Evolutionary conservation across 306 rosid species (phyloP).

Genomic region (Sicyos edulis): DNA sequence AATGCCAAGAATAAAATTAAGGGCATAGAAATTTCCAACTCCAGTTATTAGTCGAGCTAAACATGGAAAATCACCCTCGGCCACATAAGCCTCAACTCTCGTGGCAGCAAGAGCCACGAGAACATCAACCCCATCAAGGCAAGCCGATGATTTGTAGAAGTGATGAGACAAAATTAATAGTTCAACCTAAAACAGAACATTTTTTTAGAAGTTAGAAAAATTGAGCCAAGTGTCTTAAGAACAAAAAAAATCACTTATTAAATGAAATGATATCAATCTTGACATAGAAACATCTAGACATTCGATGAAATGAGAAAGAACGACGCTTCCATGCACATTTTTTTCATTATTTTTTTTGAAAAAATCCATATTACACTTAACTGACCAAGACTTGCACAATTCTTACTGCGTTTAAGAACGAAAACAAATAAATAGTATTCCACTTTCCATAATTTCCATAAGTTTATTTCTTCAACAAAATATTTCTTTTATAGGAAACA

Average conservation of each 20-base stretch:
- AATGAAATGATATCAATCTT: background rate
- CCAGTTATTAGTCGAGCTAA: conserved; percentile 96
- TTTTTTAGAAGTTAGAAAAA: conserved; percentile 19
- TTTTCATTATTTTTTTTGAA: too few relatives aligned
- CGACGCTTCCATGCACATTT: background rate
- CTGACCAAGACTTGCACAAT: background rate
- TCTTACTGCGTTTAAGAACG: background rate
- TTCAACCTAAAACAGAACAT: conserved; percentile 68
- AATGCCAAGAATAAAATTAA: conserved; percentile 90
- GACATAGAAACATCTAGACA: background rate
- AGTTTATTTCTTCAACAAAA: background rate
- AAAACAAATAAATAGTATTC: background rate
- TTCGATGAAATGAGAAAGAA: conserved; percentile 11
- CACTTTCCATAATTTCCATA: background rate
- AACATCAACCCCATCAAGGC: conserved; percentile 99
- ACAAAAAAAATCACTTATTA: conserved; percentile 1
- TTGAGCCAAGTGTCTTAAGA: conserved; percentile 15
- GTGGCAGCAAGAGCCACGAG: conserved; percentile 98
- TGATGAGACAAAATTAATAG: conserved; percentile 93
- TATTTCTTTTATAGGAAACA: too few relatives aligned
- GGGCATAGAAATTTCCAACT: conserved; percentile 89
- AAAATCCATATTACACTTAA: background rate
- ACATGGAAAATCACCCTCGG: conserved; percentile 94
- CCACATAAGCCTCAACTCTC: conserved; percentile 85
- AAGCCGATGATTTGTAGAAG: conserved; percentile 93